Evolutionary conservation across 2,329 filamentous ascomycete species (phyloP).

Genomic region (Aspergillus chevalieri): DNA sequence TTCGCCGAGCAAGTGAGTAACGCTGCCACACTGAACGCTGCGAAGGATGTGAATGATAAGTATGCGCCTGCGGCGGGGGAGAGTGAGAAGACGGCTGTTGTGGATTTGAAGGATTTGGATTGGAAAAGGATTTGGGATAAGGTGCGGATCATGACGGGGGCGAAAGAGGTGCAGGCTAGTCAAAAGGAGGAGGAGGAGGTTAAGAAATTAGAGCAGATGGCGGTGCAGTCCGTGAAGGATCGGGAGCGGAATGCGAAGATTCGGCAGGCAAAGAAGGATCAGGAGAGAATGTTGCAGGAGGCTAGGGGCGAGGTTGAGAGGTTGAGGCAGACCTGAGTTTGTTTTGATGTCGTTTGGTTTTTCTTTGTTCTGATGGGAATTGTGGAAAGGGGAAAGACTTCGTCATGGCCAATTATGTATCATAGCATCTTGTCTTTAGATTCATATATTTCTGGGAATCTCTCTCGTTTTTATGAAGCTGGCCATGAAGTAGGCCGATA

Average conservation of each 20-base stretch:
- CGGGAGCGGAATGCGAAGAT: constrained; percentile 31
- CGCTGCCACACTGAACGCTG: constrained; percentile 19
- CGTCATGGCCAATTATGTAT: constrained; percentile 15
- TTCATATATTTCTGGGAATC: constrained; percentile 15
- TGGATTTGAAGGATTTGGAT: constrained; percentile 36
- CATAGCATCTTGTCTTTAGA: constrained; percentile 16
- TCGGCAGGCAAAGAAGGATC: constrained; percentile 40
- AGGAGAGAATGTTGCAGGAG: constrained; percentile 40
- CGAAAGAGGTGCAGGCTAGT: constrained; percentile 28
- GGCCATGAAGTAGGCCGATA: no score
- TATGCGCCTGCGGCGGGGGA: constrained; percentile 27
- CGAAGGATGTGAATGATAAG: constrained; percentile 22
- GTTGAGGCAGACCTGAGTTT: constrained; percentile 28
- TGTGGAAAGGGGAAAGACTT: constrained; percentile 8
- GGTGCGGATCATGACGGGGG: constrained; percentile 37
- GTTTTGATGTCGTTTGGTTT: constrained; percentile 2
- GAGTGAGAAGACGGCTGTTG: constrained; percentile 27
- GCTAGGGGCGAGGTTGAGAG: constrained; percentile 41
- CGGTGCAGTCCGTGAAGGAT: constrained; percentile 33
- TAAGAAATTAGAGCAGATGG: constrained; percentile 30
- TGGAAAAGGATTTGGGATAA: constrained; percentile 39
- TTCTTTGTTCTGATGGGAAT: background rate
- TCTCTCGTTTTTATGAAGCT: background rate
- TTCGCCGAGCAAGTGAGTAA: constrained; percentile 31
- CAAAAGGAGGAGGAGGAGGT: constrained; percentile 32